phyloP scores from a whole-genome alignment of 1,139 yeast genomes.

The Kodamaea ohmeri region DNA sequence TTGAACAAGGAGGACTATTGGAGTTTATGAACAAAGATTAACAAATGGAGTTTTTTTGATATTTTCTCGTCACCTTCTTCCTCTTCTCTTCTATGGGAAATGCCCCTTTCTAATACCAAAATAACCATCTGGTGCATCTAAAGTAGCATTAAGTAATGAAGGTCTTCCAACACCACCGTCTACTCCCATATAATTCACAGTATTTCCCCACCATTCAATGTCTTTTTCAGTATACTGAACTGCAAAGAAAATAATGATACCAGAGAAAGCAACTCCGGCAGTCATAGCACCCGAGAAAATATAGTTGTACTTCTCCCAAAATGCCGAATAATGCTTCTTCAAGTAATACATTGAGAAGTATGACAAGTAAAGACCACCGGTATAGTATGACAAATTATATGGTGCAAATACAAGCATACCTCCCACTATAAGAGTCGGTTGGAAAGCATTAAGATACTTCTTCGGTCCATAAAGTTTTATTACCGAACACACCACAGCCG shows the following conservation, averaged over 20 bases:
- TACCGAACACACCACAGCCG: slow-evolving; percentile 29
- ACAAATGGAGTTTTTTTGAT: no score
- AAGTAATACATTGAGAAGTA: slow-evolving; percentile 18
- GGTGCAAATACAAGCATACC: slow-evolving; percentile 18
- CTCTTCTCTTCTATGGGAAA: no score
- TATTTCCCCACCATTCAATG: slow-evolving; percentile 21
- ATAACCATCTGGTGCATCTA: slow-evolving; percentile 17
- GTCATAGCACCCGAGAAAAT: slow-evolving; percentile 18
- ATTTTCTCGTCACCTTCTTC: no score
- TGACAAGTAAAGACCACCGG: slow-evolving; percentile 17
- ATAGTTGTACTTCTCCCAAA: slow-evolving; percentile 23
- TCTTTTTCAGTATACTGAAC: slow-evolving; percentile 18
- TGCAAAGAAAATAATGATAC: slow-evolving; percentile 20
- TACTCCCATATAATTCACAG: slow-evolving; percentile 14
- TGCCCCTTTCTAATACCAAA: slow-evolving; percentile 18
- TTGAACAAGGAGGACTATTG: no score
- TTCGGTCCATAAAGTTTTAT: slow-evolving; percentile 22
- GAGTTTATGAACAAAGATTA: no score
- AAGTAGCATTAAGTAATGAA: slow-evolving; percentile 13
- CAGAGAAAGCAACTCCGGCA: slow-evolving; percentile 21
- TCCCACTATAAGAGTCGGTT: slow-evolving; percentile 19
- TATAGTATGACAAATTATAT: slow-evolving; percentile 19
- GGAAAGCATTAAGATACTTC: slow-evolving; percentile 15
- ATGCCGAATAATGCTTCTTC: slow-evolving; percentile 15
- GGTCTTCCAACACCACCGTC: slow-evolving; percentile 11